Conservation (phyloP, 2,329 filamentous ascomycete genomes). For the Pyrenochaeta sp. region DNA sequence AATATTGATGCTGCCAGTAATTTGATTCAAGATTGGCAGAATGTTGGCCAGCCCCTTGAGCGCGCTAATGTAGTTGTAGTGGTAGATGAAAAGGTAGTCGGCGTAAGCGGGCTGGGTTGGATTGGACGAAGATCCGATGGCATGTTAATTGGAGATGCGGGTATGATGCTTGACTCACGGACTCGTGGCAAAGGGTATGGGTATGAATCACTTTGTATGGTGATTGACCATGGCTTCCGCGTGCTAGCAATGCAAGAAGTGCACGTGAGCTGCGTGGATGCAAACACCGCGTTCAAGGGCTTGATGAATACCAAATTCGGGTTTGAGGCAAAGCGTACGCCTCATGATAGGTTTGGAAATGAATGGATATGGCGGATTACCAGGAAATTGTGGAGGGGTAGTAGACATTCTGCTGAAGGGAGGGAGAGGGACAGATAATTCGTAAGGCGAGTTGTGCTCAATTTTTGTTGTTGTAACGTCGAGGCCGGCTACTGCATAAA, state of each 20-base stretch:
- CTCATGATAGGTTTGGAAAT: background rate
- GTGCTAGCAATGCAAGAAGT: slow-evolving; percentile 4
- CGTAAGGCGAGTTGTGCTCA: no score
- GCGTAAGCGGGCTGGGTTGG: background rate
- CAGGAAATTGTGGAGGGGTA: background rate
- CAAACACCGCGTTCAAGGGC: slow-evolving; percentile 1
- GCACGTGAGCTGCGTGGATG: background rate
- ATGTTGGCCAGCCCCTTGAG: background rate
- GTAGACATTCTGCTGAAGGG: background rate
- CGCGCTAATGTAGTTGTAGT: background rate
- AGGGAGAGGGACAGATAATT: background rate
- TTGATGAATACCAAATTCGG: slow-evolving; percentile 1
- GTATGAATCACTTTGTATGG: slow-evolving; percentile 2
- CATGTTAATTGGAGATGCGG: slow-evolving; percentile 1
- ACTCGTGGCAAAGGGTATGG: background rate
- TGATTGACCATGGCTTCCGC: slow-evolving; percentile 3
- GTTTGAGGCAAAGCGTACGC: background rate
- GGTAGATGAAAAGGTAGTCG: background rate
- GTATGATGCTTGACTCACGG: background rate
- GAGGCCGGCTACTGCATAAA: no score
- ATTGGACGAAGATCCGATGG: slow-evolving; percentile 1
- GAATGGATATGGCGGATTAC: background rate
- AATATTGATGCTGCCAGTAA: background rate
- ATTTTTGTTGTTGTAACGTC: no score
- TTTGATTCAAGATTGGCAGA: background rate